Base-by-base conservation (phyloP, 192 early-diverging fungal species). In the Haplosporangium gracile region DNA sequence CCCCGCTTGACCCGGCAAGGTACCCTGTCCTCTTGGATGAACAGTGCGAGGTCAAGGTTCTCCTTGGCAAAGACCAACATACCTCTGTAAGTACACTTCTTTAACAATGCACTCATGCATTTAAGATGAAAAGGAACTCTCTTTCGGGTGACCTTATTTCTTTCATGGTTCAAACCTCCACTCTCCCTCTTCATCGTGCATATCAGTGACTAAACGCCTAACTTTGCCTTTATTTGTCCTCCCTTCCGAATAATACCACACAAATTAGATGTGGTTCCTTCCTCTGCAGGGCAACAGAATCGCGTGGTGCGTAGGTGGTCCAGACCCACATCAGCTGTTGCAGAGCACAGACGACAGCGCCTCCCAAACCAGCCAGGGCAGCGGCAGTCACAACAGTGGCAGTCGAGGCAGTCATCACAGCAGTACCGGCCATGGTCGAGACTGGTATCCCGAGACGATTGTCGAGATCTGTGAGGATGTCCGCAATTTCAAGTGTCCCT, bases 381-480 rank as follows among this genome's bases (percentile, higher is more conserved):
- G 60, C 60, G 60, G 60, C 26, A 32, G 29, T 11, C 53, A 55
- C 26, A 34, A 29, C 22, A 47, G 38, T 71, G 49, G 68, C 42
- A 47, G 47, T 49, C 29, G 65, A n/a, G 72, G 74, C 45, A 75
- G 49, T 22, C 49, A 51, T 5, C 49, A 51, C 24, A 55, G 74
- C 40, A 36, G 69, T 11, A 49, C 53, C 5, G 57, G 36, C 11
- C 68, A 71, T 8, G 76, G 72, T 55, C 84, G 84, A 34, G 84
- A 86, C 42, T 86, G 84, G 84, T 86, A 81, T 60, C 84, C 84
- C 34, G 84, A 86, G 51, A 86, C 84, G 2, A 79, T 71, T 11
- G 75, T 86, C 15, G 84, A 86, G 53, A 86, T 86, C 29, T 86
- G 84, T 40, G 84, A 86, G 53, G 84, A 86, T 63, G 84, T 86